Evolutionary conservation across 345 rosid genomes (phyloP).

Genomic region (Euphorbia tirucalli): DNA sequence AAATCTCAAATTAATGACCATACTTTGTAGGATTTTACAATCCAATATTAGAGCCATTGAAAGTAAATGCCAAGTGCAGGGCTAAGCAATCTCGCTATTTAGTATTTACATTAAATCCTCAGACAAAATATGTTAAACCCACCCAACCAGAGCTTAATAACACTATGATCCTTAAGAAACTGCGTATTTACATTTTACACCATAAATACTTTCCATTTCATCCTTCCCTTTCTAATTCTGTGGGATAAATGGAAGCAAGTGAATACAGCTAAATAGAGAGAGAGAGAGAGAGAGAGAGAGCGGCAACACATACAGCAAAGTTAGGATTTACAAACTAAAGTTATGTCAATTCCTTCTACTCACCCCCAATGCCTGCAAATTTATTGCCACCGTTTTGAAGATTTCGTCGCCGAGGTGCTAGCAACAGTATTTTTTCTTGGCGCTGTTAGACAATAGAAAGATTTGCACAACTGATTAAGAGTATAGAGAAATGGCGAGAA

Average conservation of each 20-base stretch:
- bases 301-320: neutral
- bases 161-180: constrained; percentile 1
- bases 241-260: constrained; percentile 20
- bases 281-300: neutral
- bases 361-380: neutral
- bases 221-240: constrained; percentile 2
- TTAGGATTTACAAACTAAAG: constrained; percentile 21
- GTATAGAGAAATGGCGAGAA: no score
- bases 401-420: constrained; percentile 35
- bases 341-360: constrained; percentile 4
- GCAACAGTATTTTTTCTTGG: constrained; percentile 28
- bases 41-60: no score
- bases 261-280: neutral
- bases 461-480: neutral
- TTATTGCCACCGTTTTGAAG: constrained; percentile 34
- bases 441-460: constrained; percentile 25
- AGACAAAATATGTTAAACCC: neutral
- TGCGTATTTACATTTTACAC: constrained; percentile 6
- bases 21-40: no score
- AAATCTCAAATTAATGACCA: no score
- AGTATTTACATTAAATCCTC: neutral
- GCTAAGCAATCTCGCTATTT: neutral
- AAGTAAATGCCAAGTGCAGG: neutral
- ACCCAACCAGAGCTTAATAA: constrained; percentile 3
- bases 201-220: constrained; percentile 1